Evolutionary conservation across 1,284 basidiomycete genomes (phyloP), one percentile per base, ranked within the genome.

Genomic region (Papiliotrema nemorosa): DNA sequence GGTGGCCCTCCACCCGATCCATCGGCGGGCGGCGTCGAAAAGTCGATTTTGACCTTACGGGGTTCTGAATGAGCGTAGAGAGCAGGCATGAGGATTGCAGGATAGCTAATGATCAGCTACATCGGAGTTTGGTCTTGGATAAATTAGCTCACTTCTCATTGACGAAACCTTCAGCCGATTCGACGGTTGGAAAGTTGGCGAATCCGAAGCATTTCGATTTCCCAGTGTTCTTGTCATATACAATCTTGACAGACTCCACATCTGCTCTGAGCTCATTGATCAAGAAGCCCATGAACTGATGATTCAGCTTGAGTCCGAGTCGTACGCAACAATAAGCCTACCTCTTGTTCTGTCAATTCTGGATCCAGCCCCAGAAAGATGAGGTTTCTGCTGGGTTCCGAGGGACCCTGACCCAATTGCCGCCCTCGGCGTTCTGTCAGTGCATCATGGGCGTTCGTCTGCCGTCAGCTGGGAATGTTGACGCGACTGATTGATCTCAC

Each of bases 171-270:
- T 84, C 81, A 14, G 92, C 90, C 57, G 89, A 86, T 62, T 89
- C 87, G 41, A 86, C 79, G 53, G 80, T 85, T 29, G 84, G 76
- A 72, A 97, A 96, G 73, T 90, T 86, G 62, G 89, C 91, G 74
- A 97, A 97, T 46, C 90, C 92, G 70, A 93, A 94, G 64, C 88
- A 86, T 77, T 92, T 92, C 49, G 89, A 91, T 56, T 80, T 75
- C 81, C 90, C 90, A 83, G 89, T 85, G 80, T 82, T 81, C 81
- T 87, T 86, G 75, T 96, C 92, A 79, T 87, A 84, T 72, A 93
- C 91, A 61, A 97, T 90, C 64, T 89, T 93, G 65, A 89, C 87
- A 18, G 58, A 60, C 35, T 77, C 75, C 41, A 78, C 56, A 9
- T 57, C 46, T 6, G 70, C 70, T 35, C 64, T 52, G 57, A 84